These are phyloP conservation scores for Nakazawaea wickerhamii DNA, from an alignment of 805 yeast genomes.

Conservation along the genomic window DNA sequence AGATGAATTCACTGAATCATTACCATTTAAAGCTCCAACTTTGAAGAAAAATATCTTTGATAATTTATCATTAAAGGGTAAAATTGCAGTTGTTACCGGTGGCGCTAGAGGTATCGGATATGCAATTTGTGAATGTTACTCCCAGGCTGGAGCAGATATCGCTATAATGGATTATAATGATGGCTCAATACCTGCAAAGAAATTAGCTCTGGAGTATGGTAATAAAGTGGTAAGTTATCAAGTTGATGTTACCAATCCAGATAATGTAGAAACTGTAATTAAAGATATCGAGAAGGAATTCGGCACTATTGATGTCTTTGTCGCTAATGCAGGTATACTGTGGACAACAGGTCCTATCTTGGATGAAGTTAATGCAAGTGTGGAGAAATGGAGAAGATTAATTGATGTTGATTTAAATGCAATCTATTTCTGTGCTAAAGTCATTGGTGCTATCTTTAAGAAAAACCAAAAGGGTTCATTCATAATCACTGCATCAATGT, in stretches of 20 bases:
- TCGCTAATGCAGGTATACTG: conserved; percentile 38
- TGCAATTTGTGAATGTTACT: conserved; percentile 76
- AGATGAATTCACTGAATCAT: conserved; percentile 25
- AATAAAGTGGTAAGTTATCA: conserved; percentile 17
- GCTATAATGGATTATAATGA: conserved; percentile 38
- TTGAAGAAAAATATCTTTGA: conserved; percentile 51
- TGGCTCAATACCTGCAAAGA: conserved; percentile 28
- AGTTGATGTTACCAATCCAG: conserved; percentile 27
- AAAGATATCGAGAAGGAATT: conserved; percentile 30
- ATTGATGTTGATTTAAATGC: conserved; percentile 46
- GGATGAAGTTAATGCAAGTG: conserved; percentile 24
- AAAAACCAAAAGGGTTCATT: conserved; percentile 43
- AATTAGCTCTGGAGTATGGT: conserved; percentile 34
- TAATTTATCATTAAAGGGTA: conserved; percentile 73
- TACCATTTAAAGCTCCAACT: conserved; percentile 48
- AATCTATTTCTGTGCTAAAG: conserved; percentile 45
- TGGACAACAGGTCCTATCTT: conserved; percentile 21
- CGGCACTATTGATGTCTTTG: conserved; percentile 36
- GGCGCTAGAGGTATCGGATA: conserved; percentile 79
- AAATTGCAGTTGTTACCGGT: conserved; percentile 82
- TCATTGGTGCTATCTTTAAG: conserved; percentile 41
- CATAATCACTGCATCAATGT: conserved; percentile 51
- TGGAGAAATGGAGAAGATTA: conserved; percentile 39
- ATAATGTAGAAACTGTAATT: conserved; percentile 26
- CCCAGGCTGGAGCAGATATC: conserved; percentile 84